Base-by-base conservation (phyloP, 2,329 filamentous ascomycete genomes). In the Diaporthe vexans region DNA sequence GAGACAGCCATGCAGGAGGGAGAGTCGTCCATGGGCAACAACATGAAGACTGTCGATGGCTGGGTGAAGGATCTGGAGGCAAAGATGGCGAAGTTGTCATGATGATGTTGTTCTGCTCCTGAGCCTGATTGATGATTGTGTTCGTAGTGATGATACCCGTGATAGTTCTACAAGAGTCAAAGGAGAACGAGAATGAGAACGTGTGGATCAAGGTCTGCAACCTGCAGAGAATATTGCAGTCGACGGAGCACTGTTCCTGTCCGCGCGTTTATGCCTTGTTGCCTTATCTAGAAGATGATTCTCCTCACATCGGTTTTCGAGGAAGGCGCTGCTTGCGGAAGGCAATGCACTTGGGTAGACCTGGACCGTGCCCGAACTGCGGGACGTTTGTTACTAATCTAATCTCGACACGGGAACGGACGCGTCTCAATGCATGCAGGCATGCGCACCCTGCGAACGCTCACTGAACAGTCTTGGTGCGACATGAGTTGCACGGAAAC, bases 11-110 rank as follows among this genome's bases (percentile, higher is more conserved):
- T 98, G 79, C 87, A 87, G 76, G 89, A 93, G 75, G 92, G 93
- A 5, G 92, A 94, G 80, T 86, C 86, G 37, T 89, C 91, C 5
- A 93, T 97, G 86, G 90, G 90, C 77, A 90, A 88, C 68, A 99
- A 99, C 83, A 92, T 95, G 83, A 92, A 93, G 79, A 89, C 94
- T n/a, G 92, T 98, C 76, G 94, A 96, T 78, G 91, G 91, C 54
- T 98, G 95, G 95, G 94, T 98, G 6, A 94, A 94, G 82, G 94
- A 93, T 73, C 84, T 99, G 72, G 96, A 98, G 85, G 90, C 87
- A 52, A 93, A 94, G 83, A 88, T 98, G 82, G 88, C 88, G 75
- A 88, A 88, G 78, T 82, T 93, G 78, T 82, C 93, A 81, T 86
- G 86, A 74, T 86, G 78, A 76, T 76, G 21, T 13, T 54, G 21